phyloP scores from a whole-genome alignment of 2,329 filamentous ascomycete genomes.

The Cadophora sp. region DNA sequence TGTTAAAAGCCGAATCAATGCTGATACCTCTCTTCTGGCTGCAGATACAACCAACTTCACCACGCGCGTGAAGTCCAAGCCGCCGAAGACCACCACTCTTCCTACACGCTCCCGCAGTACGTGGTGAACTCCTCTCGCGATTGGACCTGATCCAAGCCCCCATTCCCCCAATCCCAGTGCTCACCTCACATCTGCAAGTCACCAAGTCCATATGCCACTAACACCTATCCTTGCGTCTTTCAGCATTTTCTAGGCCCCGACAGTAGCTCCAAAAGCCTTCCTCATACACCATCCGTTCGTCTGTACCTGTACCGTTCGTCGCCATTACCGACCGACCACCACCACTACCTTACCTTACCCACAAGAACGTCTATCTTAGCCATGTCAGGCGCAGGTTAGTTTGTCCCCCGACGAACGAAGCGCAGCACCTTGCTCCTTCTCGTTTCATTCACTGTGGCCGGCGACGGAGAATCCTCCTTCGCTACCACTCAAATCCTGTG shows the following conservation, averaged over 20 bases:
- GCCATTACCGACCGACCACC: slow-evolving; percentile 20
- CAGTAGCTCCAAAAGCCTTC: slow-evolving; percentile 19
- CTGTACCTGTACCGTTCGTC: background rate
- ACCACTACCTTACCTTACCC: slow-evolving; percentile 24
- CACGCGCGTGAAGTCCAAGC: background rate
- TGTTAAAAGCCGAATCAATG: slow-evolving; percentile 8
- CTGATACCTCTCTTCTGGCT: slow-evolving; percentile 13
- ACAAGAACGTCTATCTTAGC: slow-evolving; percentile 23
- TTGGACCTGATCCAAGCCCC: slow-evolving; percentile 12
- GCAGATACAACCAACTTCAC: slow-evolving; percentile 6
- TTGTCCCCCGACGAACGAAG: slow-evolving; percentile 22
- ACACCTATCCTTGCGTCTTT: slow-evolving; percentile 28
- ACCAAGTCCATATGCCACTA: slow-evolving; percentile 27
- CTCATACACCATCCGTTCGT: slow-evolving; percentile 17
- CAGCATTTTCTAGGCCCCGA: slow-evolving; percentile 25
- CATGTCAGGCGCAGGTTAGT: slow-evolving; percentile 37
- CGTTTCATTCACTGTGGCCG: slow-evolving; percentile 22
- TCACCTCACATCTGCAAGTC: slow-evolving; percentile 18
- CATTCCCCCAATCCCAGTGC: background rate
- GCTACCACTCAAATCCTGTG: slow-evolving; percentile 9
- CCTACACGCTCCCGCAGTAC: background rate
- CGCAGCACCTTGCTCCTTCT: slow-evolving; percentile 14
- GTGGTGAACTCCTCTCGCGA: slow-evolving; percentile 8
- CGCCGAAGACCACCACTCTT: background rate
- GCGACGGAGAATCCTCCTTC: slow-evolving; percentile 17